These are phyloP conservation scores for Ogataea philodendri DNA, from an alignment of 805 yeast genomes.

Conservation along the genomic window DNA sequence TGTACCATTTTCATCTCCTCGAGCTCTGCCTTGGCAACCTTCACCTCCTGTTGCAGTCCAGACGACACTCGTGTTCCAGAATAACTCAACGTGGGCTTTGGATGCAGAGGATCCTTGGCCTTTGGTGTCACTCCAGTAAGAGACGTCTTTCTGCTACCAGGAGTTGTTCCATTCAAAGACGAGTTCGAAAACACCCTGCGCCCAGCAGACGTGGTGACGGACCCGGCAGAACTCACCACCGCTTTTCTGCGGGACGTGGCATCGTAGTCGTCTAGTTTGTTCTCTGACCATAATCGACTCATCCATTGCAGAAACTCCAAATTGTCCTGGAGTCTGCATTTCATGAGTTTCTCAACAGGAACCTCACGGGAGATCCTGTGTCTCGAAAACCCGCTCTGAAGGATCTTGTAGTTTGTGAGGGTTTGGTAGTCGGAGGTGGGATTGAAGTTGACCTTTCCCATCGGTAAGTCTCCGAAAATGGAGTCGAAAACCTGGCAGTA, in stretches of 20 bases:
- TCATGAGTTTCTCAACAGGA: constrained; percentile 77
- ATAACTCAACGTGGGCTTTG: constrained; percentile 9
- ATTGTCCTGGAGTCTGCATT: constrained; percentile 91
- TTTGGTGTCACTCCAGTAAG: constrained; percentile 17
- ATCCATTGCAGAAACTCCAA: constrained; percentile 94
- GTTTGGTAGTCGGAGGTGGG: constrained; percentile 73
- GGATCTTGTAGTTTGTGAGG: constrained; percentile 75
- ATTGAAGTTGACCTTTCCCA: constrained; percentile 72
- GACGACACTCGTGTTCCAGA: constrained; percentile 11
- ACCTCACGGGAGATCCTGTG: constrained; percentile 71
- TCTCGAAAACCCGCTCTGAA: constrained; percentile 75
- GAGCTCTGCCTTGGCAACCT: constrained; percentile 51
- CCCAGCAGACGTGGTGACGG: constrained; percentile 12
- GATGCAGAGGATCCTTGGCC: constrained; percentile 10
- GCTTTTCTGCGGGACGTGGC: constrained; percentile 55
- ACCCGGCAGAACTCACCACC: constrained; percentile 4
- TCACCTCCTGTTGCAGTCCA: constrained; percentile 42
- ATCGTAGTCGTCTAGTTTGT: constrained; percentile 72
- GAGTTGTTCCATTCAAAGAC: constrained; percentile 10
- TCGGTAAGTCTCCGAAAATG: constrained; percentile 77
- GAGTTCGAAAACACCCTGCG: constrained; percentile 20
- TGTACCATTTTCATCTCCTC: constrained; percentile 57
- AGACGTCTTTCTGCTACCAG: constrained; percentile 26
- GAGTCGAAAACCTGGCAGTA: constrained; percentile 91
- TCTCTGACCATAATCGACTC: constrained; percentile 75